These are phyloP conservation scores for Solanum pennellii DNA, from an alignment of 257 asterid species.

Conservation along the genomic window DNA sequence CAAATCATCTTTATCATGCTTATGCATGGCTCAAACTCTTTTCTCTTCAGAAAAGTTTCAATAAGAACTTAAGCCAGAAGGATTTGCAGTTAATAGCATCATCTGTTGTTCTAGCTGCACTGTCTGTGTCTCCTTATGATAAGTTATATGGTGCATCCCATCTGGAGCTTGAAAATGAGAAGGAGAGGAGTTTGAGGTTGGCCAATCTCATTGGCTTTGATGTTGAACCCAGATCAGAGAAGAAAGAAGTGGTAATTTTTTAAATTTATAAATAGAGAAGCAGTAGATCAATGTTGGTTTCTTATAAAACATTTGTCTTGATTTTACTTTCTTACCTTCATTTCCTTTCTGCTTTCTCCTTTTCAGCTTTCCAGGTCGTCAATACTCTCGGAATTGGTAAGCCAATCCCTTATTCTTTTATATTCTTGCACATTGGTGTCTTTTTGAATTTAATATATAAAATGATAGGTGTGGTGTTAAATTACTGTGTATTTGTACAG, in stretches of 20 bases:
- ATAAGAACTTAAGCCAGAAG: slow-evolving; percentile 25
- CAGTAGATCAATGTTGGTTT: not conserved
- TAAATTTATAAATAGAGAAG: not conserved
- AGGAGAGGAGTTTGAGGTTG: slow-evolving; percentile 15
- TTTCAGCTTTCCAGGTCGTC: slow-evolving; percentile 80
- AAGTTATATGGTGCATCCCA: slow-evolving; percentile 9
- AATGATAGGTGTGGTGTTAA: not conserved
- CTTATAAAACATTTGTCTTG: not conserved
- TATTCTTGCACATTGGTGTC: not conserved
- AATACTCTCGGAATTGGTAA: slow-evolving; percentile 67
- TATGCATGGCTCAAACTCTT: slow-evolving; percentile 37
- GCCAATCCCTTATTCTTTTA: slow-evolving; percentile 3
- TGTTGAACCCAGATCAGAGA: slow-evolving; percentile 22
- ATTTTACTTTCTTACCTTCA: not conserved
- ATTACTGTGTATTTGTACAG: not conserved
- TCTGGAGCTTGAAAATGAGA: slow-evolving; percentile 24
- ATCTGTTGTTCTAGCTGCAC: slow-evolving; percentile 34
- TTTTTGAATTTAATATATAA: not conserved
- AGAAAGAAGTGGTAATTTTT: slow-evolving; percentile 19
- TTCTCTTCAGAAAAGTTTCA: slow-evolving; percentile 29
- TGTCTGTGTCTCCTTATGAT: slow-evolving; percentile 24
- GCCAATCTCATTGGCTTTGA: slow-evolving; percentile 24
- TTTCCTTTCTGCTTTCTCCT: not conserved
- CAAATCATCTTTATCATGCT: slow-evolving; percentile 24
- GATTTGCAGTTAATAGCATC: slow-evolving; percentile 36